Base-by-base conservation (phyloP, 306 rosid species). In the Medicago lupulina region DNA sequence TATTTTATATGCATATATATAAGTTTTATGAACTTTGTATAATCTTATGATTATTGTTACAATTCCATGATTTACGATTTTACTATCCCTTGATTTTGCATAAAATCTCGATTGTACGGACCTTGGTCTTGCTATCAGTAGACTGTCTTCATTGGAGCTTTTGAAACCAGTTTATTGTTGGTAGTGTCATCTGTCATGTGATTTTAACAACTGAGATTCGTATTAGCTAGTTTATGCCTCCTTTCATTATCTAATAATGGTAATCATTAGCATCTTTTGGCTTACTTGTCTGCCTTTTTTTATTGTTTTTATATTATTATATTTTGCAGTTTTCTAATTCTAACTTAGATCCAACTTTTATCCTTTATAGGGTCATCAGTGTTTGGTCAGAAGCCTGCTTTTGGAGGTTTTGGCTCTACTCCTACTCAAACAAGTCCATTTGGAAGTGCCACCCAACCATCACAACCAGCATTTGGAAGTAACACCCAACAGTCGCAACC, bases 361-460 rank as follows among this genome's bases (percentile, higher is more conserved):
- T 59, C 70, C 34, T 50, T 53, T 54, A 8, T 75, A 85, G 97
- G 95, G 59, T 86, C 98, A 4, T 84, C 98, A 6, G 89, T 60
- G 70, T 95, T 95, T 79, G 93, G 97, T 62, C 97, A 95, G 85
- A 95, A 92, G 87, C 93, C 99, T 77, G 83, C 16, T 67, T 90
- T 88, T 81, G 97, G 97, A 70, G 97, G 85, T 50, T 95, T 92
- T 86, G 97, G 97, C 59, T 84, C 99, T 13, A 89, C 83, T 53
- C 81, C 92, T 50, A 71, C 93, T 79, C 97, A 88, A 86, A 47
- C 96, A 73, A 90, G 87, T 83, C 91, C 97, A 61, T 96, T 92
- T 75, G 96, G 97, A 80, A 84, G 83, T 77, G 68, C 97, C 44
- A 50, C 77, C 40, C 97, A 90, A 70, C 89, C 83, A 59, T 89